A percentile compares a stretch with the other conserved stretches of the same genome.
phyloP scores from a whole-genome alignment of 306 rosid genomes.

The Clitoria ternatea region DNA sequence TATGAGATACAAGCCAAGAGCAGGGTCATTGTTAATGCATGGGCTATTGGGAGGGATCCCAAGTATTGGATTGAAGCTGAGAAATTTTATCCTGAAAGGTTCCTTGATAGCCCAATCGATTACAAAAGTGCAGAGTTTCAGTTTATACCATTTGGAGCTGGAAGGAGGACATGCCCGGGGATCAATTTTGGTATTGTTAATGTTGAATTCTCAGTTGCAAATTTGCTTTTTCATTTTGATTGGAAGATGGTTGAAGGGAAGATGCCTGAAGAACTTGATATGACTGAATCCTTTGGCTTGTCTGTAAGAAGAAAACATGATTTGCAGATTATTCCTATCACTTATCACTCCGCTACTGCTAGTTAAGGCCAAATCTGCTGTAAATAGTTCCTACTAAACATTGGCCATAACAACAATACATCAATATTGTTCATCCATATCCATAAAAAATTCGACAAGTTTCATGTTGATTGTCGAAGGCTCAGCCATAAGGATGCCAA shows the following conservation, averaged over 20 bases:
- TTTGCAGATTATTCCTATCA: slow-evolving; percentile 15
- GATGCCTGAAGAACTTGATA: slow-evolving; percentile 10
- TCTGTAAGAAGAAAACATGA: background rate
- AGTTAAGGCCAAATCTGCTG: background rate
- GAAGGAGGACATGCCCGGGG: slow-evolving; percentile 21
- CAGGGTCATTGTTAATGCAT: slow-evolving; percentile 32
- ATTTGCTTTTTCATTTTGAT: slow-evolving; percentile 24
- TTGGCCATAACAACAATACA: background rate
- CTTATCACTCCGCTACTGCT: background rate
- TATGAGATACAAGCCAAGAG: slow-evolving; percentile 20
- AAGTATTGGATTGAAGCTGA: slow-evolving; percentile 25
- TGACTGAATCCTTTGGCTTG: slow-evolving; percentile 23
- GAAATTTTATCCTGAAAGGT: slow-evolving; percentile 18
- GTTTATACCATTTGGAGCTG: slow-evolving; percentile 20
- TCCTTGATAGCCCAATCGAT: slow-evolving; percentile 10
- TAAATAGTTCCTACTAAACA: background rate
- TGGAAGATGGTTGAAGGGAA: slow-evolving; percentile 6
- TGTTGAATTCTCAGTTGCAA: slow-evolving; percentile 12
- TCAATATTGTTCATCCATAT: too few relatives aligned
- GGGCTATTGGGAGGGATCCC: slow-evolving; percentile 36
- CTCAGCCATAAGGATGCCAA: background rate
- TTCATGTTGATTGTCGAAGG: too few relatives aligned
- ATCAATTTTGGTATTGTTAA: background rate
- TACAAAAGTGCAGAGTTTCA: slow-evolving; percentile 11
- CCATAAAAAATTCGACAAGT: too few relatives aligned